phyloP scores from a whole-genome alignment of 2,329 filamentous ascomycete species.

The Pseudogymnoascus destructans region DNA sequence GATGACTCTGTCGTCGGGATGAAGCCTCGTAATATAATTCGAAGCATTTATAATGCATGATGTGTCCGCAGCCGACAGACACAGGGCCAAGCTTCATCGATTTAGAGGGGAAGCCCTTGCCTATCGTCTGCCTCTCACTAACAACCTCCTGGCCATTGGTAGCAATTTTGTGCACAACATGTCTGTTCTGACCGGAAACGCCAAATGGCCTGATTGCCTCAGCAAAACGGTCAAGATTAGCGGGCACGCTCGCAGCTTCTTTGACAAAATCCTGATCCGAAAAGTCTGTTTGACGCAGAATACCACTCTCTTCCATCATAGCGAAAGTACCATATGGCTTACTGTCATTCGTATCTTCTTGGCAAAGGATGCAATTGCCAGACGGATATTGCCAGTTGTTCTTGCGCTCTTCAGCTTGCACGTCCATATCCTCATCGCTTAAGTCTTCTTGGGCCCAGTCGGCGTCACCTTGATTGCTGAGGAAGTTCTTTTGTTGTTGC shows the following conservation, averaged over 20 bases:
- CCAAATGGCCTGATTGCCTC: slow-evolving; percentile 80
- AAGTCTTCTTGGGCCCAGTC: slow-evolving; percentile 76
- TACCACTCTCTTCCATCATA: slow-evolving; percentile 71
- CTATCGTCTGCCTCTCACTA: slow-evolving; percentile 67
- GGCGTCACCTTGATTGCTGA: slow-evolving; percentile 75
- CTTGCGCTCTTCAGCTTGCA: slow-evolving; percentile 48
- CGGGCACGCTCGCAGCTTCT: slow-evolving; percentile 67
- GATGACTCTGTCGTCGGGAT: slow-evolving; percentile 69
- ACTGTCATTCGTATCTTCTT: slow-evolving; percentile 86
- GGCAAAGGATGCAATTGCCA: slow-evolving; percentile 89
- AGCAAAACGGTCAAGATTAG: slow-evolving; percentile 71
- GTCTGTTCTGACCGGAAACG: slow-evolving; percentile 74
- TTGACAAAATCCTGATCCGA: slow-evolving; percentile 71
- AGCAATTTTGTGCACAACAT: slow-evolving; percentile 62
- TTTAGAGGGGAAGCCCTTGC: slow-evolving; percentile 71
- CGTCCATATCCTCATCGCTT: slow-evolving; percentile 53
- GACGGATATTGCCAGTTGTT: slow-evolving; percentile 82
- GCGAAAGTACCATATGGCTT: slow-evolving; percentile 88
- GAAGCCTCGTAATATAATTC: slow-evolving; percentile 82
- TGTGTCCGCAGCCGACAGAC: slow-evolving; percentile 85
- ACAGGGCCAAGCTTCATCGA: slow-evolving; percentile 62
- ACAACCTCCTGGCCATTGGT: slow-evolving; percentile 57
- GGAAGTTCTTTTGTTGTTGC: slow-evolving; percentile 88
- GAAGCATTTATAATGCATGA: slow-evolving; percentile 97
- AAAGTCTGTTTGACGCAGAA: slow-evolving; percentile 76